Percentiles rank a stretch among this genome's conserved stretches.
Evolutionary conservation across 805 yeast species (phyloP).

Genomic region (Yamadazyma scolyti): DNA sequence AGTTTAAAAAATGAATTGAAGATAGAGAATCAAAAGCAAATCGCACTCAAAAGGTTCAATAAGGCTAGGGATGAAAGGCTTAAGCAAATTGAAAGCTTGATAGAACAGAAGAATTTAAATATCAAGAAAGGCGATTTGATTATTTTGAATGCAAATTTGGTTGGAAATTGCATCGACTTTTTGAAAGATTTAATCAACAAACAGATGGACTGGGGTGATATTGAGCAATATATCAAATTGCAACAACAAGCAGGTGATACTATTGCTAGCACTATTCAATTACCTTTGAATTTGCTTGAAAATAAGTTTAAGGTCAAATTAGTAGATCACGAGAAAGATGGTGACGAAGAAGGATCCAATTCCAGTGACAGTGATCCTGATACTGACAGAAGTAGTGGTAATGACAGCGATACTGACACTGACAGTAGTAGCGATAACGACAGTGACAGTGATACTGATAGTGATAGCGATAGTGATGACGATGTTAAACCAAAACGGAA

Average conservation of each 20-base stretch:
- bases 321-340: slow-evolving; percentile 32
- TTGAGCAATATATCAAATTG: slow-evolving; percentile 66
- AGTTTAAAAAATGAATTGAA: slow-evolving; percentile 72
- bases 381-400: slow-evolving; percentile 21
- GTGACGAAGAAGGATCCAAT: slow-evolving; percentile 21
- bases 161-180: slow-evolving; percentile 66
- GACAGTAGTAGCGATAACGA: slow-evolving; percentile 19
- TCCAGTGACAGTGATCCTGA: slow-evolving; percentile 15
- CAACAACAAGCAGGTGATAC: slow-evolving; percentile 66
- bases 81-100: slow-evolving; percentile 63
- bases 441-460: slow-evolving; percentile 10
- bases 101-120: slow-evolving; percentile 59
- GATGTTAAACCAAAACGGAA: slow-evolving; percentile 9
- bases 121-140: slow-evolving; percentile 70
- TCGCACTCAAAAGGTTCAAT: slow-evolving; percentile 70
- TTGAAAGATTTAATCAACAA: slow-evolving; percentile 68
- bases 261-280: slow-evolving; percentile 57
- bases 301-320: slow-evolving; percentile 61
- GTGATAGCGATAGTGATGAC: slow-evolving; percentile 15
- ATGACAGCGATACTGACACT: slow-evolving; percentile 34
- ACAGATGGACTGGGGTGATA: slow-evolving; percentile 92
- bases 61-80: slow-evolving; percentile 72
- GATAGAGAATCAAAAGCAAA: slow-evolving; percentile 71
- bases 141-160: slow-evolving; percentile 62
- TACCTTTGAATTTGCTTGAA: slow-evolving; percentile 68